These are phyloP conservation scores for Magnaporthiopsis rhizophila DNA, from an alignment of 2,329 filamentous ascomycete species.

Conservation along the genomic window DNA sequence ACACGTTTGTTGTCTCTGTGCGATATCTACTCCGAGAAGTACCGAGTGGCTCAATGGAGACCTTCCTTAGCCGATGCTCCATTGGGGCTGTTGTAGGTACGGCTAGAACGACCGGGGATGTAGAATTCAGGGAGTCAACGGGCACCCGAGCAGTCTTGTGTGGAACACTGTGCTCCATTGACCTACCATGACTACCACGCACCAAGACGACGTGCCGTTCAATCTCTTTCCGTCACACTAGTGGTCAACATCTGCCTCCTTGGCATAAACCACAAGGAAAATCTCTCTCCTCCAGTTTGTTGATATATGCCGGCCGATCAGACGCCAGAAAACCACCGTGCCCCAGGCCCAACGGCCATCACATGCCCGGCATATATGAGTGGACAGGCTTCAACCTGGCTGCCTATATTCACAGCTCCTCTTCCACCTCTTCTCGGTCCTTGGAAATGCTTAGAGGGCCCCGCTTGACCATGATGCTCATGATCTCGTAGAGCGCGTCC, in stretches of 20 bases:
- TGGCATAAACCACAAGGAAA: not conserved
- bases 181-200: not conserved
- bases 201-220: not conserved
- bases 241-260: not conserved
- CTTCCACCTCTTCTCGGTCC: not conserved
- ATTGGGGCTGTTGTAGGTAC: not conserved
- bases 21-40: not conserved
- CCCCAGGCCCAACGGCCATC: not conserved
- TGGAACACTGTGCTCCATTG: not conserved
- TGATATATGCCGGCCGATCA: not conserved
- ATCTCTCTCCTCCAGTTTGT: not conserved
- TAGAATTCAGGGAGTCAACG: not conserved
- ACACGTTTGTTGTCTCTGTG: not conserved
- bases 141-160: not conserved
- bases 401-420: not conserved
- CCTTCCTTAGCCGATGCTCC: not conserved
- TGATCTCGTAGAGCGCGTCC: constrained; percentile 66
- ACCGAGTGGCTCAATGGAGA: not conserved
- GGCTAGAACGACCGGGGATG: not conserved
- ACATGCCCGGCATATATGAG: not conserved
- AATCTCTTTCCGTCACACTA: not conserved
- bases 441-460: constrained; percentile 51
- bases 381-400: not conserved
- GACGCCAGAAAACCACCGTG: not conserved
- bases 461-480: constrained; percentile 76